Conservation (phyloP, 2,329 filamentous ascomycete genomes). For the Cladosporium sp. region DNA sequence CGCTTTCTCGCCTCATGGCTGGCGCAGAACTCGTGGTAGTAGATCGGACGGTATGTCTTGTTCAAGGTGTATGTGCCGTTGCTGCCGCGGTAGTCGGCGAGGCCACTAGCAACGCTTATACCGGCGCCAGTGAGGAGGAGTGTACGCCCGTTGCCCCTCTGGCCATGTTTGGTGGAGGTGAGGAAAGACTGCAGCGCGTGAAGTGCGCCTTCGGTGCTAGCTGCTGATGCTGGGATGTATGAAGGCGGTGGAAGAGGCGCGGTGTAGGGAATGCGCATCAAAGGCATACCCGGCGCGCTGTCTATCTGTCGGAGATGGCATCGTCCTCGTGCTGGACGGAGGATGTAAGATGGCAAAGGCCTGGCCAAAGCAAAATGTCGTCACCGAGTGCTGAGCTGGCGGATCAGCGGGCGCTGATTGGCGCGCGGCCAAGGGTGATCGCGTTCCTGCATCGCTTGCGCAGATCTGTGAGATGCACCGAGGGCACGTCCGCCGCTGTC, state of each 20-base stretch:
- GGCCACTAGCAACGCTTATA: slow-evolving; percentile 84
- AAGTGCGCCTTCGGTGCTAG: slow-evolving; percentile 65
- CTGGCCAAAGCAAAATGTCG: slow-evolving; percentile 4
- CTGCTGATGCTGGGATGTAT: slow-evolving; percentile 67
- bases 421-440: slow-evolving; percentile 1
- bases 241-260: slow-evolving; percentile 68
- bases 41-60: slow-evolving; percentile 83
- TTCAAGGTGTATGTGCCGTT: slow-evolving; percentile 92
- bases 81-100: slow-evolving; percentile 85
- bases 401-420: slow-evolving; percentile 1
- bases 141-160: slow-evolving; percentile 51
- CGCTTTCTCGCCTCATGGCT: slow-evolving; percentile 80
- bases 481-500: background rate
- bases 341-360: background rate
- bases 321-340: background rate
- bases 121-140: slow-evolving; percentile 75
- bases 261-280: slow-evolving; percentile 88
- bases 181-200: slow-evolving; percentile 74
- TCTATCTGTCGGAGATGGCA: background rate
- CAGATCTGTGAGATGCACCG: background rate
- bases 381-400: slow-evolving; percentile 2
- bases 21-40: slow-evolving; percentile 79
- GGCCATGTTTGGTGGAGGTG: slow-evolving; percentile 39
- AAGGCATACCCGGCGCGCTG: slow-evolving; percentile 5
- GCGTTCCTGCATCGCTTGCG: slow-evolving; percentile 6